Percentiles rank a stretch among this genome's conserved stretches.
Conservation (phyloP, 139 green algal species). For the Auxenochlorella pyrenoidosa region DNA sequence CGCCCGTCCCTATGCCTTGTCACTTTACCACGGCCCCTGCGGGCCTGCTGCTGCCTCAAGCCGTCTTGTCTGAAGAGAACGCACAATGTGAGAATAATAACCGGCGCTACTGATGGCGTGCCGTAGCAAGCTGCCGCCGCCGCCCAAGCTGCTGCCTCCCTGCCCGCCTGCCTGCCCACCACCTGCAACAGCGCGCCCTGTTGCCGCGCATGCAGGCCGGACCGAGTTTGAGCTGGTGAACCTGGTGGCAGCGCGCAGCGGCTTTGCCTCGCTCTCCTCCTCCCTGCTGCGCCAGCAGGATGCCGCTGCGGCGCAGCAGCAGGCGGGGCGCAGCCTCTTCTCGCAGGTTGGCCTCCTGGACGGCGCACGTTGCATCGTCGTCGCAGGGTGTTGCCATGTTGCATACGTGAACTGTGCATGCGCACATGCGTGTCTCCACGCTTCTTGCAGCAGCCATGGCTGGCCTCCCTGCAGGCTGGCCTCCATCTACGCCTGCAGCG, state of each 20-base stretch:
- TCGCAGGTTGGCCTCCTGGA: background rate
- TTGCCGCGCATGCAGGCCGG: background rate
- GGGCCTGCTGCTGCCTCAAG: background rate
- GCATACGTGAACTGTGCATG: no score
- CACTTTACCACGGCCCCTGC: background rate
- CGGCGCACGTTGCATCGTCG: no score
- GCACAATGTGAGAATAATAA: background rate
- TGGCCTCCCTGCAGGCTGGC: no score
- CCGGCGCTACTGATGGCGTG: background rate
- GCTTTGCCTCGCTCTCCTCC: slow-evolving; percentile 29
- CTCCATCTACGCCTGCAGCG: no score
- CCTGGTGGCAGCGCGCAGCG: background rate
- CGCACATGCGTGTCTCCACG: no score
- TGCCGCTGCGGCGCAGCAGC: background rate
- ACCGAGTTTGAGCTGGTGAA: slow-evolving; percentile 11
- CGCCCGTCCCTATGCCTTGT: background rate
- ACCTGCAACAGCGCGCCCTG: background rate
- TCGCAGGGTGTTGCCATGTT: no score
- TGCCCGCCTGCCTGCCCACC: background rate
- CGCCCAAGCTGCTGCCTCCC: background rate
- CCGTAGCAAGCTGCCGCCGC: background rate
- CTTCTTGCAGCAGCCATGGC: no score
- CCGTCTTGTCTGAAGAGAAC: background rate
- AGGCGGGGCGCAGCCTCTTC: background rate
- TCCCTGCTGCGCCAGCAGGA: slow-evolving; percentile 14